A percentile compares a stretch with the other conserved stretches of the same genome.
These are phyloP conservation scores for Cardamine resedifolia DNA, from an alignment of 345 rosid genomes.

Conservation along the genomic window DNA sequence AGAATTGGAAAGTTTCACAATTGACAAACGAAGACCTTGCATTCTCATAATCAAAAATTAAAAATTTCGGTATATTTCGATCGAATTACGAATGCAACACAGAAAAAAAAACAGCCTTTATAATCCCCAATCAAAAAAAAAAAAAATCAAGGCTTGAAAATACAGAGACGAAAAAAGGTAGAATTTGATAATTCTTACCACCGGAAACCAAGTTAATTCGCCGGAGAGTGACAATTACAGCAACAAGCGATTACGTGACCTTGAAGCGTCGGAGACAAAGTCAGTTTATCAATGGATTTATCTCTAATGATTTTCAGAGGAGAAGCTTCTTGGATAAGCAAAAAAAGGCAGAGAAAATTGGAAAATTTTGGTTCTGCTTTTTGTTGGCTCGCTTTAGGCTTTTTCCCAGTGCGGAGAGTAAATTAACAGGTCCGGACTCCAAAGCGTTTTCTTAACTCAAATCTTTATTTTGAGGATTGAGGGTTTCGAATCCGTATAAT, in stretches of 20 bases:
- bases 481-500: constrained; percentile 32
- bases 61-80: background rate
- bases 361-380: constrained; percentile 13
- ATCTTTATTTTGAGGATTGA: background rate
- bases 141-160: background rate
- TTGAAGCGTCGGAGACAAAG: background rate
- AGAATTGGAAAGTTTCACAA: background rate
- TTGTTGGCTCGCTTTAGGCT: constrained; percentile 21
- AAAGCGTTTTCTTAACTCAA: constrained; percentile 34
- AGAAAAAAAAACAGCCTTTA: background rate
- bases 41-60: background rate
- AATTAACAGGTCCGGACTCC: constrained; percentile 28
- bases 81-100: background rate
- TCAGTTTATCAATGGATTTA: background rate
- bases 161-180: background rate
- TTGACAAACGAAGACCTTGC: background rate
- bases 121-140: background rate
- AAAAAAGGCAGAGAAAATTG: background rate
- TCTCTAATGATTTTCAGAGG: background rate
- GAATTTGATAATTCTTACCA: constrained; percentile 8
- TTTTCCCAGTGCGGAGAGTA: constrained; percentile 2
- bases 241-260: background rate
- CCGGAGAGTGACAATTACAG: constrained; percentile 11
- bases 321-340: constrained; percentile 11
- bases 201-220: constrained; percentile 12